Conservation (phyloP, 495 filamentous ascomycete species). For the Neurospora sp. region DNA sequence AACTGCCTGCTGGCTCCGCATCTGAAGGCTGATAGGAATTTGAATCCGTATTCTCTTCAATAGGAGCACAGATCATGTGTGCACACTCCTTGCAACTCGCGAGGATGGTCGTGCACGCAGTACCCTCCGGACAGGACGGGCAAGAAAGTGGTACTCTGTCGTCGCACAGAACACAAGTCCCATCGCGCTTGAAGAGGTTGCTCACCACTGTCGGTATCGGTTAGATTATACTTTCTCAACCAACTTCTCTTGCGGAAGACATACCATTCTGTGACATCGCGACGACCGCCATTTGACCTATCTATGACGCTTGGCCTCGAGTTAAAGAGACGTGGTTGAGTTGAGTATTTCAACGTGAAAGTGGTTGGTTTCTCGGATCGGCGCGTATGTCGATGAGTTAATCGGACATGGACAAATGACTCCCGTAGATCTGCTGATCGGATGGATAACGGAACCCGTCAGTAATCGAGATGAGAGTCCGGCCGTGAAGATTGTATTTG, state of each 20-base stretch:
- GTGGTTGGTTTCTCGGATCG: constrained; percentile 5
- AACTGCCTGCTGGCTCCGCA: constrained; percentile 17
- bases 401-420: constrained; percentile 6
- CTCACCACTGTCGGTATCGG: neutral
- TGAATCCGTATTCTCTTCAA: neutral
- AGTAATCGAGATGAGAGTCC: neutral
- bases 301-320: neutral
- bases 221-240: neutral
- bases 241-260: neutral
- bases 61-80: constrained; percentile 29
- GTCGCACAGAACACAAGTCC: constrained; percentile 15
- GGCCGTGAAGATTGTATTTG: neutral
- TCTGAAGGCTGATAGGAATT: constrained; percentile 18
- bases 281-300: constrained; percentile 8
- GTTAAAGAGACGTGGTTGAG: neutral
- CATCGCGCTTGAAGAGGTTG: constrained; percentile 13
- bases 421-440: constrained; percentile 15
- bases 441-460: neutral
- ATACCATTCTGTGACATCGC: constrained; percentile 3
- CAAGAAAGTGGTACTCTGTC: constrained; percentile 13
- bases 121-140: constrained; percentile 13
- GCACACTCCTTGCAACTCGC: constrained; percentile 25
- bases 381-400: constrained; percentile 1
- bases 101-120: constrained; percentile 27
- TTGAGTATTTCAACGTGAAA: neutral